Percentiles rank a stretch among this genome's conserved stretches.
phyloP scores from a whole-genome alignment of 2,329 filamentous ascomycete species.

The Trichoderma harzianum region DNA sequence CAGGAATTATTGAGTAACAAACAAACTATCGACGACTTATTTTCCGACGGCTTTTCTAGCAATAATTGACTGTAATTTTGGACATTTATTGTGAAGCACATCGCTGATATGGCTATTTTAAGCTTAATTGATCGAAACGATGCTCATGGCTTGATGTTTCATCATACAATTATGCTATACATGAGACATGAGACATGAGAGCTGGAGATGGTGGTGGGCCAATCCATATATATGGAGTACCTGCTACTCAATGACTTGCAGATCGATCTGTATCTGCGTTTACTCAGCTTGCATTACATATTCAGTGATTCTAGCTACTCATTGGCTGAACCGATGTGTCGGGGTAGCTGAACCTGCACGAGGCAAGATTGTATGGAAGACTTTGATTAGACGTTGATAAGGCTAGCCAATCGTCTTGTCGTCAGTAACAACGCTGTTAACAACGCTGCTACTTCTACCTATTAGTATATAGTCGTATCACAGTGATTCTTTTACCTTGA shows the following conservation, averaged over 20 bases:
- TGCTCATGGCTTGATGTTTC: not conserved
- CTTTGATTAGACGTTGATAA: not conserved
- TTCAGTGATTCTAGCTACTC: not conserved
- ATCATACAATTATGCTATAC: not conserved
- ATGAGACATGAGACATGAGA: not conserved
- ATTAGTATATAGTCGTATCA: not conserved
- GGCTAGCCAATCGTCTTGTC: not conserved
- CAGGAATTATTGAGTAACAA: not conserved
- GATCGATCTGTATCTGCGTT: not conserved
- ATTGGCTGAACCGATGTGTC: not conserved
- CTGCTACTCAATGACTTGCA: not conserved
- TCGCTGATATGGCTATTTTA: not conserved
- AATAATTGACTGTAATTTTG: not conserved
- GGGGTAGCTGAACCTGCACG: not conserved
- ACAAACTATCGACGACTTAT: not conserved
- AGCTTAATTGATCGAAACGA: not conserved
- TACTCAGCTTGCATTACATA: not conserved
- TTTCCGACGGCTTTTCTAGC: constrained; percentile 1
- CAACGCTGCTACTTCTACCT: not conserved
- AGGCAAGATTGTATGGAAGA: not conserved
- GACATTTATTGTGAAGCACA: not conserved
- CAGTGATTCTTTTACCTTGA: accelerated
- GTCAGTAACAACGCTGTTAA: not conserved
- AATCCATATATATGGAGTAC: not conserved
- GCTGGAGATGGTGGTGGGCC: not conserved